Conservation (phyloP, 176 grass and related monocot species). For the Oryza rufipogon region DNA sequence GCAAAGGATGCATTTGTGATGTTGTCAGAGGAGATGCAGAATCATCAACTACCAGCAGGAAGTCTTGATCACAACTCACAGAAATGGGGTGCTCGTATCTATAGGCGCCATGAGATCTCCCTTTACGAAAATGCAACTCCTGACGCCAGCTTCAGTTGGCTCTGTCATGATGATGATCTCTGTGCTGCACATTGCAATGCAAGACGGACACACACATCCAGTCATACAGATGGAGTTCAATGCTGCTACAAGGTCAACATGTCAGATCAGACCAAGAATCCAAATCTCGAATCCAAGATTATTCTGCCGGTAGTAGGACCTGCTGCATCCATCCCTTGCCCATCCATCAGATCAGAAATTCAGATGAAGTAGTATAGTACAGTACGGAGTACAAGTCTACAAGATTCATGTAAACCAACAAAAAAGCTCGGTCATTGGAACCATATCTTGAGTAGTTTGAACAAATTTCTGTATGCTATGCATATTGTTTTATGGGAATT, state of each 20-base stretch:
- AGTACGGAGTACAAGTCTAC: background rate
- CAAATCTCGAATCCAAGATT: background rate
- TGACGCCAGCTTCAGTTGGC: background rate
- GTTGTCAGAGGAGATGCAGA: too few relatives aligned
- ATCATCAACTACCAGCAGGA: too few relatives aligned
- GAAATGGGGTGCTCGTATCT: background rate
- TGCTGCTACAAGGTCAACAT: background rate
- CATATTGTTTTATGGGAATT: background rate
- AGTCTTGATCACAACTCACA: background rate
- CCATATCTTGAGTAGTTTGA: background rate
- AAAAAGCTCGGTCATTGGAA: background rate
- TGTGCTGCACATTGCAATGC: background rate
- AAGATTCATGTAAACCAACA: background rate
- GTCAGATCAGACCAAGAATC: constrained; percentile 26
- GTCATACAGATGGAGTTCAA: background rate
- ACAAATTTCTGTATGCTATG: too few relatives aligned
- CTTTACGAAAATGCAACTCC: background rate
- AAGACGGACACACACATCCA: background rate
- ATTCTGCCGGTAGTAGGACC: background rate
- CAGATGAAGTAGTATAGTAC: background rate
- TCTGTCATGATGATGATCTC: background rate
- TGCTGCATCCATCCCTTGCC: background rate
- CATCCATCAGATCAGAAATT: background rate
- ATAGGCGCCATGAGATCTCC: background rate
- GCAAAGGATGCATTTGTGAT: too few relatives aligned